Evolutionary conservation across 345 rosid genomes (phyloP).

Genomic region (Syzygium aqueum): DNA sequence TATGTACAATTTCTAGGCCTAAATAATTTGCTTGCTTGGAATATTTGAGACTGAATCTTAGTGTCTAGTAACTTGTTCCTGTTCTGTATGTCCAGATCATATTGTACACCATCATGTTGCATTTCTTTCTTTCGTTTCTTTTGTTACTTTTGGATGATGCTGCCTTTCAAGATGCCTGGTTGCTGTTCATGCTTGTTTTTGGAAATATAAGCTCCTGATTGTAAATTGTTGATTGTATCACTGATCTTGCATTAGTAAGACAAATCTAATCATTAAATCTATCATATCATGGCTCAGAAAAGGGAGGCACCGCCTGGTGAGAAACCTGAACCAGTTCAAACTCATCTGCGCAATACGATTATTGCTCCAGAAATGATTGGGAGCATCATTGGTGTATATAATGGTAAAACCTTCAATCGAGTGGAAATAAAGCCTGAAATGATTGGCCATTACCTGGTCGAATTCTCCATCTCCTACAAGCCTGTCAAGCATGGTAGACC

Average conservation of each 20-base stretch:
- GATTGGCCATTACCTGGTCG: neutral
- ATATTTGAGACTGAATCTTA: neutral
- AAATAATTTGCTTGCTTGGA: neutral
- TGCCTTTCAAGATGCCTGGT: neutral
- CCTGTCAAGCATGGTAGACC: conserved; percentile 3
- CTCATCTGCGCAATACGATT: neutral
- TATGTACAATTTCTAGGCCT: neutral
- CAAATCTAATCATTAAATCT: neutral
- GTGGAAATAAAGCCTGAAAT: conserved; percentile 1
- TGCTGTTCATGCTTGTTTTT: neutral
- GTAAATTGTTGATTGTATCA: neutral
- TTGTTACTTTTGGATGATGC: neutral
- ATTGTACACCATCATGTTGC: neutral
- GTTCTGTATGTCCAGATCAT: neutral
- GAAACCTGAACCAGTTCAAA: neutral
- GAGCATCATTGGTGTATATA: neutral
- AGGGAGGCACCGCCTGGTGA: neutral
- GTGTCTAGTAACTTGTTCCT: neutral
- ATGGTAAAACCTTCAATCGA: neutral
- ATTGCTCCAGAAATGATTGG: conserved; percentile 5
- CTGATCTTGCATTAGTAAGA: neutral
- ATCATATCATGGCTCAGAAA: neutral
- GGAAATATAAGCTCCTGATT: neutral
- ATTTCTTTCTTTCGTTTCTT: neutral
- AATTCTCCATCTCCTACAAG: neutral